Evolutionary conservation across 805 yeast genomes (phyloP), one percentile per base, ranked within the genome.

Genomic region (Ogataea pini): DNA sequence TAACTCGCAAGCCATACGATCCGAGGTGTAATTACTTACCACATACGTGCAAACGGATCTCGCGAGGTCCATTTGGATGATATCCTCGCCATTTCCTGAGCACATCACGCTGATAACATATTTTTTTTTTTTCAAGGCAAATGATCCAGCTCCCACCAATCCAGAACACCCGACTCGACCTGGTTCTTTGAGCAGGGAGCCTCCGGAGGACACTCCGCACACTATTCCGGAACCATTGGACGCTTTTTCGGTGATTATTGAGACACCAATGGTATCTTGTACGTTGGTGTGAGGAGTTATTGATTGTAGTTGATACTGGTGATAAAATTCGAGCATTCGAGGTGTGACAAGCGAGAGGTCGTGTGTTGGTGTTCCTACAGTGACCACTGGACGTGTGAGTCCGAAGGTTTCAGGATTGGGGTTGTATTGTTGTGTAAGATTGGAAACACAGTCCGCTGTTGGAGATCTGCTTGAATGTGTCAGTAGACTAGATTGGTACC

Each of bases 71-170:
- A 72, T 65, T 43, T 62, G 61, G 4, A 78, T 65, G 29, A 79
- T 78, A 47, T 78, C 80, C 53, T 79, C 85, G 2, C 85, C 85
- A 56, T 76, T 77, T 3, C 85, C 85, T 32, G 80, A 73, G 59
- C 83, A 76, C 61, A 67, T 57, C 5, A 57, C 50, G 32, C 42
- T 49, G 8, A 53, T 46, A 60, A 58, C 38, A 71, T 65, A 34
- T 2, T 46, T 39, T 4, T 34, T 14, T 5, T 39, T 27, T 10
- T 17, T 42, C 42, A 55, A 51, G 0, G 58, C 31, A 44, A 63
- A 77, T 14, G 71, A 61, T 1, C 77, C 77, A 1, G 77, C 64
- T 1, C 85, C 84, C 2, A 70, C 56, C 1, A 78, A 51, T 0
- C 77, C 81, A 9, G 83, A 80, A 62, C 83, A 79, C 7, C 84